A percentile compares a stretch with the other conserved stretches of the same genome.
phyloP scores from a whole-genome alignment of 116 monocot genomes.

The Zostera marina region DNA sequence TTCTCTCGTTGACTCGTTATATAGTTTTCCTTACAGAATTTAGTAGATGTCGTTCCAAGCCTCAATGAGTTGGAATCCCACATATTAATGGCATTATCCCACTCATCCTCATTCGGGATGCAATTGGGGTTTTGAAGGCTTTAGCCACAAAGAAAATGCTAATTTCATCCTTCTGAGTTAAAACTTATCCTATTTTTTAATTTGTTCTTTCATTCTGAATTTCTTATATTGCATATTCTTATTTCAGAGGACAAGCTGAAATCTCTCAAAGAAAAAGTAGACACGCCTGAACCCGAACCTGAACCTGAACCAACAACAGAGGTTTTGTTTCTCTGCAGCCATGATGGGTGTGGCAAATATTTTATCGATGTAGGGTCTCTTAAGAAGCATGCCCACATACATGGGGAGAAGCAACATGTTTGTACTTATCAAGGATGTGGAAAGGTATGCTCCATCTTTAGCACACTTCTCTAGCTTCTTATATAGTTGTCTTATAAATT shows the following conservation, averaged over 20 bases:
- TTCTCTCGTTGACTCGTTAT: no score
- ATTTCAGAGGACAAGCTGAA: conserved; percentile 54
- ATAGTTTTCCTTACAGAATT: no score
- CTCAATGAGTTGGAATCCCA: no score
- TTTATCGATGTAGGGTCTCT: conserved; percentile 48
- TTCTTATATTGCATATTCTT: background rate
- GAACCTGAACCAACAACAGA: conserved; percentile 73
- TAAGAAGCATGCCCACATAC: conserved; percentile 65
- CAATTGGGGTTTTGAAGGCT: no score
- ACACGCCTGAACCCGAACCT: conserved; percentile 28
- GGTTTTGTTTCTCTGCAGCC: conserved; percentile 67
- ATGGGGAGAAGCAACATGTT: conserved; percentile 68
- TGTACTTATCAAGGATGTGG: conserved; percentile 75
- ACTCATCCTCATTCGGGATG: no score
- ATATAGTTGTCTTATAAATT: no score
- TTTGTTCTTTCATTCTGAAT: background rate
- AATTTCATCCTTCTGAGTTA: no score
- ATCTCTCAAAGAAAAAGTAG: conserved; percentile 36
- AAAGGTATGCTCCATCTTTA: conserved; percentile 32
- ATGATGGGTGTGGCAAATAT: conserved; percentile 68
- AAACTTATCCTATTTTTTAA: background rate
- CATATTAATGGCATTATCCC: no score
- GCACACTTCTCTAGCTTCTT: background rate
- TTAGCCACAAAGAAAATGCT: no score
- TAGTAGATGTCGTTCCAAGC: no score